These are phyloP conservation scores for Orychophragmus violaceus DNA, from an alignment of 345 rosid genomes.

Conservation along the genomic window DNA sequence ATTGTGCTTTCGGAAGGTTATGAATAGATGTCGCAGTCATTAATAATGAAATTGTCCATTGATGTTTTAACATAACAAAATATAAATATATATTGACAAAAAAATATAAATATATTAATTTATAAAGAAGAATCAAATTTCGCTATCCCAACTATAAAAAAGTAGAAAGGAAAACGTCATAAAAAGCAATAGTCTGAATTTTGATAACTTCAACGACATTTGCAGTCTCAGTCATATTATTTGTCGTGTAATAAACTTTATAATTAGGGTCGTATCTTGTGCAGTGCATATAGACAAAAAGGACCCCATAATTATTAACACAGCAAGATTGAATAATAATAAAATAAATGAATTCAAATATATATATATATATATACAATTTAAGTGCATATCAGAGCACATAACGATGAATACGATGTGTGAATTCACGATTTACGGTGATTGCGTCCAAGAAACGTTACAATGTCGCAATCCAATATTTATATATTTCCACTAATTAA, in stretches of 20 bases:
- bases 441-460: slow-evolving; percentile 25
- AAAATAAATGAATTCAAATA: neutral
- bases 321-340: neutral
- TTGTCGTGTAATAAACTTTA: slow-evolving; percentile 24
- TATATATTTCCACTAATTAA: neutral
- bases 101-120: neutral
- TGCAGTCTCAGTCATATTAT: slow-evolving; percentile 17
- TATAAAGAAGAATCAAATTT: slow-evolving; percentile 21
- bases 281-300: slow-evolving; percentile 22
- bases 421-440: slow-evolving; percentile 22
- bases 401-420: slow-evolving; percentile 22
- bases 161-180: slow-evolving; percentile 21
- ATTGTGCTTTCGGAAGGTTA: neutral
- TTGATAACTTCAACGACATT: slow-evolving; percentile 29
- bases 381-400: slow-evolving; percentile 13
- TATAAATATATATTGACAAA: neutral
- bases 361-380: neutral
- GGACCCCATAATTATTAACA: neutral
- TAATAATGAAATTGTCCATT: slow-evolving; percentile 14
- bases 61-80: slow-evolving; percentile 6
- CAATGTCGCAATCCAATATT: slow-evolving; percentile 4
- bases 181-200: slow-evolving; percentile 18
- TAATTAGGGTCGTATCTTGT: slow-evolving; percentile 26
- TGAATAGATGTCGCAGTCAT: slow-evolving; percentile 18
- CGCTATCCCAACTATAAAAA: slow-evolving; percentile 23